These are phyloP conservation scores for Hura crepitans DNA, from an alignment of 441 rosid species.

Conservation along the genomic window DNA sequence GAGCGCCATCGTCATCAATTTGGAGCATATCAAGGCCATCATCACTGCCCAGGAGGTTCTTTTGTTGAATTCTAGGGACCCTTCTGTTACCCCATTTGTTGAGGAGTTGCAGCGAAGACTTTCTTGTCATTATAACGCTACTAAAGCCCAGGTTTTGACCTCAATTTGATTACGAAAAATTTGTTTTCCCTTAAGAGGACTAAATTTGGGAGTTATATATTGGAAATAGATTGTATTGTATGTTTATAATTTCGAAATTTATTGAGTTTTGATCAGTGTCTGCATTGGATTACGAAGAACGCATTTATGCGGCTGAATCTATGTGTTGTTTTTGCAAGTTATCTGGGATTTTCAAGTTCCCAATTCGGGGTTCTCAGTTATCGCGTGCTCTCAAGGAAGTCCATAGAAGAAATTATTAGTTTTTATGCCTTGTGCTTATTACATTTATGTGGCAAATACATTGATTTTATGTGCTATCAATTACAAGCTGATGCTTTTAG, in stretches of 20 bases:
- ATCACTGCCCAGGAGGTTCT: slow-evolving; percentile 76
- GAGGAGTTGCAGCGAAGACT: slow-evolving; percentile 66
- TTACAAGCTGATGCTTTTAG: neutral
- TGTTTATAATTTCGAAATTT: neutral
- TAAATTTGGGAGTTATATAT: too few species aligned
- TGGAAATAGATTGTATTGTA: too few species aligned
- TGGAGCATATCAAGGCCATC: slow-evolving; percentile 87
- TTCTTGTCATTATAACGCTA: slow-evolving; percentile 52
- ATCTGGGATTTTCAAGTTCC: neutral
- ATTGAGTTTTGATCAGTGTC: neutral
- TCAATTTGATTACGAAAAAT: neutral
- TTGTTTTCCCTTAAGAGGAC: neutral
- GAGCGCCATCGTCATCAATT: slow-evolving; percentile 70
- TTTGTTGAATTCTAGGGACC: slow-evolving; percentile 71
- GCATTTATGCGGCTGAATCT: neutral
- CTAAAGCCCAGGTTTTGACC: slow-evolving; percentile 49
- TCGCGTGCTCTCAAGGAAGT: neutral
- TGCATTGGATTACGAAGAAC: neutral
- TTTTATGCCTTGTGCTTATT: neutral
- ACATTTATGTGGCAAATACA: neutral
- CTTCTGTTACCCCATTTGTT: slow-evolving; percentile 66
- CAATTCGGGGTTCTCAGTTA: neutral
- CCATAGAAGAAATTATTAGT: neutral
- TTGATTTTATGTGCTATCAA: neutral
- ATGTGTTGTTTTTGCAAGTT: neutral